Evolutionary conservation across 2,329 filamentous ascomycete species (phyloP), one percentile per base, ranked within the genome.

Genomic region (Diplocarpon mali): DNA sequence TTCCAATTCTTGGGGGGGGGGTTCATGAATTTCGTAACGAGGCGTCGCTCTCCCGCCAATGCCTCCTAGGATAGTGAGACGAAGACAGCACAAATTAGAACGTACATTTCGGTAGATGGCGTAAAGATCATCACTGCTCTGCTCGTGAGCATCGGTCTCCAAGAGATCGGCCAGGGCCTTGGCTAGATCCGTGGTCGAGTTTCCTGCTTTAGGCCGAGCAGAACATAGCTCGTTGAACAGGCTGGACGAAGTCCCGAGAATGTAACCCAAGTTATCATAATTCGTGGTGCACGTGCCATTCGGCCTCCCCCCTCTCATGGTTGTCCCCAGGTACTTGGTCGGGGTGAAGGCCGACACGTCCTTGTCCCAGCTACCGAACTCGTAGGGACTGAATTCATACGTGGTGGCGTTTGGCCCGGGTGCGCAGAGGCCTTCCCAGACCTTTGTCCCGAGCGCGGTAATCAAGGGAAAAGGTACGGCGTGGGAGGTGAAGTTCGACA

Each of bases 341-440:
- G 71, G 72, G 9, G 68, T 74, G 56, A 83, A 84, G 31, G 76
- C 78, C 36, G 65, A 68, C 7, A 78, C 67, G 9, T 72, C 75
- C 0, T 65, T 64, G 58, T 84, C 80, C 65, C 72, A 83, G 14
- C 70, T 72, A 49, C 80, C 80, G 50, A 82, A 75, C 59, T 84
- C 80, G 62, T 70, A 83, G 1, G 80, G 77, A 48, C 68, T 71
- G 61, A 83, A 76, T 54, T 84, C 80, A 54, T 73, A 83, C 17
- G 77, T 69, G 38, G 77, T 78, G 12, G 74, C 72, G 61, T 80
- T 80, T 15, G 48, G 44, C 2, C 49, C 52, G 5, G 55, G 64
- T 2, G 40, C 20, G 52, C 68, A 71, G 47, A 66, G 57, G 17
- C 62, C 64, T 5, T 58, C 47, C 37, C 50, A 59, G 29, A 57